A percentile compares a stretch with the other conserved stretches of the same genome.
Conservation (phyloP, 768 basidiomycete genomes). For the Lactarius psammicola region DNA sequence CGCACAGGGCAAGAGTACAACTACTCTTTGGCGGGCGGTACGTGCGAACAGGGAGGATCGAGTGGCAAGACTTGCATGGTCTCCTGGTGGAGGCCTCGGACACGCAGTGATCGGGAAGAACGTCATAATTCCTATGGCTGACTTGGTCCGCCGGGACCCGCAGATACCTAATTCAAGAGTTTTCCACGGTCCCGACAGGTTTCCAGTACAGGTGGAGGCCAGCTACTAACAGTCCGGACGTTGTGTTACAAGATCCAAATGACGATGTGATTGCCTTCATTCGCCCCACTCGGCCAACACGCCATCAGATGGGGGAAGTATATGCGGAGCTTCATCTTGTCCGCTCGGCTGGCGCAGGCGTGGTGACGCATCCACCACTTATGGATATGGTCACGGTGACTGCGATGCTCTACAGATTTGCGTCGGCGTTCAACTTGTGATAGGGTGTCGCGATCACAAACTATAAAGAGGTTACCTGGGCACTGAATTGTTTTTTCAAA, state of each 20-base stretch:
- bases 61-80: constrained; percentile 86
- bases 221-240: constrained; percentile 47
- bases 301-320: constrained; percentile 84
- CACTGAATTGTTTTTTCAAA: constrained; percentile 20
- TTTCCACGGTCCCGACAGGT: constrained; percentile 83
- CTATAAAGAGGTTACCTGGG: constrained; percentile 19
- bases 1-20: constrained; percentile 64
- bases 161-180: constrained; percentile 49
- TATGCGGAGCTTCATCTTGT: constrained; percentile 83
- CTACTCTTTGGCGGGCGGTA: constrained; percentile 74
- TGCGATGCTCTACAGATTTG: constrained; percentile 82
- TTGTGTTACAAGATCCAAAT: constrained; percentile 72
- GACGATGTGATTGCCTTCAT: constrained; percentile 74
- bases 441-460: constrained; percentile 3
- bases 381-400: constrained; percentile 88
- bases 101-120: constrained; percentile 86
- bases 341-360: constrained; percentile 73
- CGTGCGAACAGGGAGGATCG: constrained; percentile 84
- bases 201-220: constrained; percentile 78
- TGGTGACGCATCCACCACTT: constrained; percentile 84
- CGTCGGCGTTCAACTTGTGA: constrained; percentile 47
- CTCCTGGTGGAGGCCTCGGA: constrained; percentile 76
- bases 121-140: constrained; percentile 76
- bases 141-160: constrained; percentile 71
- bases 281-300: constrained; percentile 71